A percentile compares a stretch with the other conserved stretches of the same genome.
Evolutionary conservation across 23 red algal species (phyloP).

Genomic region (Gracilaria gracilis): DNA sequence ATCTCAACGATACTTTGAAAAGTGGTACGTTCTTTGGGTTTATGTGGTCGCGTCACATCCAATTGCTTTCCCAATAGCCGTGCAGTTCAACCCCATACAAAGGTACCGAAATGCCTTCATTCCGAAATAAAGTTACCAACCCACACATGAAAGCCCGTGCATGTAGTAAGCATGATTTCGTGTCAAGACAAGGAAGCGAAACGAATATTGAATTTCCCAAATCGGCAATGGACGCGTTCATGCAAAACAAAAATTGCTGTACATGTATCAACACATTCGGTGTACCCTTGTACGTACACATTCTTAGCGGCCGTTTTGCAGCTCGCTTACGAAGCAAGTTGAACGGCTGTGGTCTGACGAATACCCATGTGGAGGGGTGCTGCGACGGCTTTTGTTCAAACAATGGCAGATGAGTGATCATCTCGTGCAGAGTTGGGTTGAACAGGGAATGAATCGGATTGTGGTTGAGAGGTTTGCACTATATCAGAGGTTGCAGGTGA

Average conservation of each 20-base stretch:
- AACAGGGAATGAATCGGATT: background rate
- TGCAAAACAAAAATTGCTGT: too few species aligned
- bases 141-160: too few species aligned
- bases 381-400: background rate
- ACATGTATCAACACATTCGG: too few species aligned
- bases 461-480: conserved; percentile 5
- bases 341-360: too few species aligned
- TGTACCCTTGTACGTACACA: too few species aligned
- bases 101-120: background rate
- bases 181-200: background rate
- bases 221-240: background rate
- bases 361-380: background rate
- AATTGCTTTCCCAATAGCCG: background rate
- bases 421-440: conserved; percentile 1
- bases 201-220: background rate
- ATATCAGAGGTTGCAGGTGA: conserved; percentile 29
- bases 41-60: background rate
- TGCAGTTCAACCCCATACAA: background rate
- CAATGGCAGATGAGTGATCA: background rate
- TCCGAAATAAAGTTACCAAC: too few species aligned
- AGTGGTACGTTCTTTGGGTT: background rate
- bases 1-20: background rate
- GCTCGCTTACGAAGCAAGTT: background rate
- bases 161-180: conserved; percentile 2
- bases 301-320: background rate